Percentiles rank a stretch among this genome's conserved stretches.
phyloP scores from a whole-genome alignment of 139 green algal genomes.

The Coelastrella sp. region DNA sequence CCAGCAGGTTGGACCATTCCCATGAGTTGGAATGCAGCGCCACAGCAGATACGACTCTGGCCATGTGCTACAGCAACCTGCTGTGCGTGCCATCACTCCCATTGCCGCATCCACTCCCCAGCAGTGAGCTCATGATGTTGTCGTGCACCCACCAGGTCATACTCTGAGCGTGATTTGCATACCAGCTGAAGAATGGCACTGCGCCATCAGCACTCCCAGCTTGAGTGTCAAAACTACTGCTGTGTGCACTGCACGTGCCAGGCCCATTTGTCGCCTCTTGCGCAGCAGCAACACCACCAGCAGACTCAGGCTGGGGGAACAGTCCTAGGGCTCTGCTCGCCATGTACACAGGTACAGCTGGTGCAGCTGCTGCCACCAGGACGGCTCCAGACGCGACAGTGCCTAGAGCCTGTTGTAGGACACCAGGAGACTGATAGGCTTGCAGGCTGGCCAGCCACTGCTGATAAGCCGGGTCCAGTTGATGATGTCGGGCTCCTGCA shows the following conservation, averaged over 20 bases:
- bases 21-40: too few species aligned
- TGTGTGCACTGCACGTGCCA: constrained; percentile 2
- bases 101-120: constrained; percentile 43
- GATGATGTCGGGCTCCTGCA: constrained; percentile 46
- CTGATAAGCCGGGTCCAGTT: constrained; percentile 39
- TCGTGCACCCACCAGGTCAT: constrained; percentile 50
- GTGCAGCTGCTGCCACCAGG: constrained; percentile 9
- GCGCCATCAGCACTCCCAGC: neutral
- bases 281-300: neutral
- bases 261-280: neutral
- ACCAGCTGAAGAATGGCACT: constrained; percentile 22
- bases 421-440: constrained; percentile 29
- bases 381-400: constrained; percentile 25
- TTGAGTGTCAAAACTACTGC: neutral
- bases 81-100: neutral
- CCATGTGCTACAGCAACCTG: neutral
- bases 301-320: neutral
- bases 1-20: too few species aligned
- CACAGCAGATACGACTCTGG: too few species aligned
- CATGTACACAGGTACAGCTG: constrained; percentile 9
- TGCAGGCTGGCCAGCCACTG: constrained; percentile 41
- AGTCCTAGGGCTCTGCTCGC: neutral
- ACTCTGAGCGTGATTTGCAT: constrained; percentile 14
- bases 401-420: constrained; percentile 11
- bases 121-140: neutral